These are phyloP conservation scores for Claviceps monticola DNA, from an alignment of 2,329 filamentous ascomycete species.

Conservation along the genomic window DNA sequence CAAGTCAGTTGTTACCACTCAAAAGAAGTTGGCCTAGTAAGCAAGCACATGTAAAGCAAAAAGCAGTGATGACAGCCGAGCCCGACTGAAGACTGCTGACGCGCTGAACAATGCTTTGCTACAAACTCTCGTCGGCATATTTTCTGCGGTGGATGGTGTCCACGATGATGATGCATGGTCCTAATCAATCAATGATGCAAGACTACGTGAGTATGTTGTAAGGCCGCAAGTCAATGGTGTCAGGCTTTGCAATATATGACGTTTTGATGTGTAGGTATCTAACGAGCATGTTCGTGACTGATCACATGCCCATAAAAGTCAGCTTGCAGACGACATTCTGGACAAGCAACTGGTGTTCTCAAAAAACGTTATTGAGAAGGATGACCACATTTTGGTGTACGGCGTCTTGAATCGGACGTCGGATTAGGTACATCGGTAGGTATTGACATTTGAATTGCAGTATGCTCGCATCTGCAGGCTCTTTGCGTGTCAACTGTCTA, in stretches of 20 bases:
- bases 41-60: background rate
- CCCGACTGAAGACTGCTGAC: background rate
- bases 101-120: background rate
- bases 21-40: conserved; percentile 16
- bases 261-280: background rate
- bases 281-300: background rate
- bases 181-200: conserved; percentile 3
- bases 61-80: background rate
- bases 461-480: background rate
- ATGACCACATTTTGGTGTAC: background rate
- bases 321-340: background rate
- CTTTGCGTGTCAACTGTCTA: conserved; percentile 2
- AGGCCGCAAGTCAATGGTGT: conserved; percentile 1
- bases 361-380: background rate
- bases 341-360: background rate
- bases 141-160: background rate
- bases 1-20: conserved; percentile 6
- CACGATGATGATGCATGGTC: background rate
- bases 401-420: background rate
- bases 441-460: too few relatives aligned
- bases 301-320: background rate
- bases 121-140: background rate
- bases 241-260: conserved; percentile 1
- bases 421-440: too few relatives aligned
- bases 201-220: background rate